These are phyloP conservation scores for Talaromyces islandicus DNA, from an alignment of 2,329 filamentous ascomycete species.

Conservation along the genomic window DNA sequence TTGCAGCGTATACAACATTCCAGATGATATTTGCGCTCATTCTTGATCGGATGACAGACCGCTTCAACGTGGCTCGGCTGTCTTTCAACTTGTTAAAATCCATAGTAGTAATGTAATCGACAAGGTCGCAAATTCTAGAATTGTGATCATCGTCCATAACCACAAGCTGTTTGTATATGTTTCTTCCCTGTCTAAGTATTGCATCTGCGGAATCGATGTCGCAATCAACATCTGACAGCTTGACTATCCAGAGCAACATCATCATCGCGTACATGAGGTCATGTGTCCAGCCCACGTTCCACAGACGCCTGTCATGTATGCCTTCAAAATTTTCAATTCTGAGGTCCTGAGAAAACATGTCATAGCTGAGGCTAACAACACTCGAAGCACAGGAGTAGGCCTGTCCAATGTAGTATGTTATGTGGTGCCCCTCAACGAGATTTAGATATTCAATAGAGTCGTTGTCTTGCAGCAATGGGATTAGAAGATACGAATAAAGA, in stretches of 20 bases:
- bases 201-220: neutral
- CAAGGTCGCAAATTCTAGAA: neutral
- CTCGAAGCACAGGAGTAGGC: neutral
- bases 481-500: neutral
- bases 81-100: neutral
- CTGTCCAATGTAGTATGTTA: neutral
- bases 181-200: neutral
- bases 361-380: neutral
- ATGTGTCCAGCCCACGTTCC: neutral
- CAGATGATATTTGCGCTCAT: neutral
- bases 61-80: neutral
- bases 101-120: neutral
- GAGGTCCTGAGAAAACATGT: neutral
- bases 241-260: neutral
- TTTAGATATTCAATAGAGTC: neutral
- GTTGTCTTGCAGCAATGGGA: neutral
- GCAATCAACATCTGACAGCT: neutral
- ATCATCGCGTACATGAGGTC: neutral
- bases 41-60: neutral
- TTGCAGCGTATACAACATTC: neutral
- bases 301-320: neutral
- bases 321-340: neutral
- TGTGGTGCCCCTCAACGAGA: neutral
- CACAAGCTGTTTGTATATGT: neutral
- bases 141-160: neutral